Evolutionary conservation across 345 rosid genomes (phyloP), one percentile per base, ranked within the genome.

Genomic region (Clausena lansium): DNA sequence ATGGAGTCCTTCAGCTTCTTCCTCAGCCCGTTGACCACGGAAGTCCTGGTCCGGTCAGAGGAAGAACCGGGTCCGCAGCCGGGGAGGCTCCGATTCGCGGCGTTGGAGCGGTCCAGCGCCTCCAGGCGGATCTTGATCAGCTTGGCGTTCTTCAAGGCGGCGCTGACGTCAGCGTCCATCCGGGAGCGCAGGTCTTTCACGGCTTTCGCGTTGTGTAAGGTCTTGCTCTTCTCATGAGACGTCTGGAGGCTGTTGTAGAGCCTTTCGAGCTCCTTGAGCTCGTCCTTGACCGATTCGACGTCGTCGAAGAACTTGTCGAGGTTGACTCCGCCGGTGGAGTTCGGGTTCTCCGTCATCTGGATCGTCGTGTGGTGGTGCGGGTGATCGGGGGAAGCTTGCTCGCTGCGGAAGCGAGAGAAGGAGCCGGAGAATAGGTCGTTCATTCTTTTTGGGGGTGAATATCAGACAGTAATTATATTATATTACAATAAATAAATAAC

Each of bases 41-140:
- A 88, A 0, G 93, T 91, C 79, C 98, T 80, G 3, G 98, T 94
- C 69, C 98, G 84, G 79, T 97, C 99, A 4, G 98, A 89, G 33
- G 99, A 89, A 6, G 99, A 94, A 2, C 98, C 98, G 3, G 93
- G 89, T 6, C 98, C 98, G 63, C 97, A 93, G 0, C 94, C 98
- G 1, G 95, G 98, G 4, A 94, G 79, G 73, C 85, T 82, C 74
- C 92, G 90, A 76, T 89, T 91, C n/a, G 94, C 86, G 1, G 94
- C 94, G 83, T 94, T 97, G 78, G 98, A 83, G 4, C 98, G 89
- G 72, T 97, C 99, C 27, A 97, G 85, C 5, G 94, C 94, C 86
- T 97, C 99, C 39, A 97, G 81, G 62, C 92, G 82, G 22, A 88
- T 93, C 89, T 91, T 93, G 67, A 91, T 84, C 62, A 90, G 47